Evolutionary conservation across 148 eudicot species (phyloP).

Genomic region (Rhododendron vialii): DNA sequence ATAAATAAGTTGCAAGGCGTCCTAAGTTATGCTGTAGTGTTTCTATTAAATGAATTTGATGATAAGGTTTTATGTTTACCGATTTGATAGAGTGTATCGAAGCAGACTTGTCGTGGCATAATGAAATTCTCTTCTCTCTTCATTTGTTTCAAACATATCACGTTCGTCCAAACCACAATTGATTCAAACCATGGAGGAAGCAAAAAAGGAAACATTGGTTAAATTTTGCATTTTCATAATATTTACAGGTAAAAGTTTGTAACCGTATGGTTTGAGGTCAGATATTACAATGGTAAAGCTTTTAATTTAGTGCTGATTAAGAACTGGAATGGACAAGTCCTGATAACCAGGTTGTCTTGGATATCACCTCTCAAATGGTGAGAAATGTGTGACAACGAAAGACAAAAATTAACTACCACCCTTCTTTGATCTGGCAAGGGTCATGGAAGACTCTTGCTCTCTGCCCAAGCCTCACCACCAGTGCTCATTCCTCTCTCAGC

Average conservation of each 20-base stretch:
- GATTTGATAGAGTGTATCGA: too few species aligned
- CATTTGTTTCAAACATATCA: background rate
- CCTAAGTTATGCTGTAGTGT: background rate
- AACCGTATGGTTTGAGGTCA: background rate
- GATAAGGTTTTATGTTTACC: background rate
- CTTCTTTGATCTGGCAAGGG: background rate
- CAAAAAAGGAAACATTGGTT: background rate
- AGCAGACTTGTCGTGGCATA: background rate
- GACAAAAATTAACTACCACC: background rate
- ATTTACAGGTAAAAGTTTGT: background rate
- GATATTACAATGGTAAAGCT: background rate
- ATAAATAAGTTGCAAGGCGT: background rate
- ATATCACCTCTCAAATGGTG: background rate
- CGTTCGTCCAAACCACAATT: background rate
- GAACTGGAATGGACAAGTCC: background rate
- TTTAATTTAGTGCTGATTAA: background rate
- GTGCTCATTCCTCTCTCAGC: background rate
- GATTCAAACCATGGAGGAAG: background rate
- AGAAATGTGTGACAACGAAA: background rate
- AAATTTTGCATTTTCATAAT: background rate
- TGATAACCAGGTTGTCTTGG: background rate
- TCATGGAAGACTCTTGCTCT: conserved; percentile 2
- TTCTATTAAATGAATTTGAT: background rate
- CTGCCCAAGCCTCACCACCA: background rate
- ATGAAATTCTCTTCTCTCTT: background rate